Evolutionary conservation across 2,329 filamentous ascomycete genomes (phyloP), one percentile per base, ranked within the genome.

Genomic region (Phoma sp.): DNA sequence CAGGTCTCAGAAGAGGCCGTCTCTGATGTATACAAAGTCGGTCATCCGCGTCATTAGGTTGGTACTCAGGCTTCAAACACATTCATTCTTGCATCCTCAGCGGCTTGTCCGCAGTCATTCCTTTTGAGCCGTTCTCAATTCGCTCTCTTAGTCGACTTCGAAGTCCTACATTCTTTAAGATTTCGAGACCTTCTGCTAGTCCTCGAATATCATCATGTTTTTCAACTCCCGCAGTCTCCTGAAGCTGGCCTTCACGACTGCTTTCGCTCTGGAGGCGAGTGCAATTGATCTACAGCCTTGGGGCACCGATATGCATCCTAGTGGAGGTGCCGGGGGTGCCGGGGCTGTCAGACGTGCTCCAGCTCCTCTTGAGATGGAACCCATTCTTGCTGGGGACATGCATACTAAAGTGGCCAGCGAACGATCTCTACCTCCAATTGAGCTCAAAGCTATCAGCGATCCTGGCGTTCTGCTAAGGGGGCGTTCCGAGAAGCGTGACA

Each of bases 401-500:
- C 37, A 41, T 10, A 22, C 36, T 4, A 47, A 35, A 2, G 22
- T 22, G 7, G 29, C 25, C n/a, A 32, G 13, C 8, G 46, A 35
- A 37, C 35, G 41, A 27, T 29, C 46, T 11, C 24, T 37, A 3
- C 51, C 58, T 44, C 37, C 55, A 14, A 11, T 64, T 7, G 47
- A 59, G 14, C 37, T 66, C 4, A 32, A 52, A 24, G 53, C 63
- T 18, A 62, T 66, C 41, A 42, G 32, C 23, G 59, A 66, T n/a
- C 56, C 59, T 10, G 43, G 51, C 24, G 50, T 61, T 11, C 35
- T 64, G 9, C 36, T 48, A 14, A 56, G 48, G 14, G 62, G 62
- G 24, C 50, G 50, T 10, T 58, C 55, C 25, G 35, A 54, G 42
- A 66, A 58, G 47, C 63, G 63, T n/a, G 63, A 59, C 14, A 55